phyloP scores from a whole-genome alignment of 2,329 filamentous ascomycete species.

The Penicillium capsulatum region DNA sequence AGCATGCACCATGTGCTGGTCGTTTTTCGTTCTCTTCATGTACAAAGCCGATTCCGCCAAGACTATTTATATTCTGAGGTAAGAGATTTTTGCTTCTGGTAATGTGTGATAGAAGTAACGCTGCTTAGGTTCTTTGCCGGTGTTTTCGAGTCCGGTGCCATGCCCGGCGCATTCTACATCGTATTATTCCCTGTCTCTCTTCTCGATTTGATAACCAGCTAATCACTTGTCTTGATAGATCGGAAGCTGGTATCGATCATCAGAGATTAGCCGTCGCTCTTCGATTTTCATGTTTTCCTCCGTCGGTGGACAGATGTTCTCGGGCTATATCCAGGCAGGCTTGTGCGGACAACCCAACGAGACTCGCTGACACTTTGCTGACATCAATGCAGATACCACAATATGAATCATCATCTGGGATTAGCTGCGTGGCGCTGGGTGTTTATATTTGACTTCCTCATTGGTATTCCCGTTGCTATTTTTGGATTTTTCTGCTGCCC shows the following conservation, averaged over 20 bases:
- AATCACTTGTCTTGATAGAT: neutral
- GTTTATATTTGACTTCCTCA: constrained; percentile 54
- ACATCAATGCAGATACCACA: neutral
- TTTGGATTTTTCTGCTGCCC: constrained; percentile 40
- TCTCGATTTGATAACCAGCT: neutral
- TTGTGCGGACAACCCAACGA: constrained; percentile 23
- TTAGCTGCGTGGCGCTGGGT: constrained; percentile 51
- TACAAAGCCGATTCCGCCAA: constrained; percentile 19
- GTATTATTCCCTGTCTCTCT: neutral
- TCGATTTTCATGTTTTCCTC: constrained; percentile 16
- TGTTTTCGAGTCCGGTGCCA: constrained; percentile 16
- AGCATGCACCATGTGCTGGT: constrained; percentile 38
- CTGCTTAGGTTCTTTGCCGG: constrained; percentile 18
- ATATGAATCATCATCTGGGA: constrained; percentile 25
- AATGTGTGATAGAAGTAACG: no score
- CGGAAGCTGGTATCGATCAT: constrained; percentile 13
- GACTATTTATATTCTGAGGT: constrained; percentile 17
- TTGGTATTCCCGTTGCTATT: constrained; percentile 44
- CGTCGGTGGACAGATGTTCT: constrained; percentile 11
- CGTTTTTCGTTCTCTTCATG: constrained; percentile 41
- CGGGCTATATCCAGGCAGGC: constrained; percentile 39
- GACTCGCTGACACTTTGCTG: neutral
- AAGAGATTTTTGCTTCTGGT: no score
- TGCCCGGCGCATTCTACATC: constrained; percentile 6
- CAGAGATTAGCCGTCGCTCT: constrained; percentile 11